Evolutionary conservation across 306 rosid genomes (phyloP), one percentile per base, ranked within the genome.

Genomic region (Castanopsis chinensis): DNA sequence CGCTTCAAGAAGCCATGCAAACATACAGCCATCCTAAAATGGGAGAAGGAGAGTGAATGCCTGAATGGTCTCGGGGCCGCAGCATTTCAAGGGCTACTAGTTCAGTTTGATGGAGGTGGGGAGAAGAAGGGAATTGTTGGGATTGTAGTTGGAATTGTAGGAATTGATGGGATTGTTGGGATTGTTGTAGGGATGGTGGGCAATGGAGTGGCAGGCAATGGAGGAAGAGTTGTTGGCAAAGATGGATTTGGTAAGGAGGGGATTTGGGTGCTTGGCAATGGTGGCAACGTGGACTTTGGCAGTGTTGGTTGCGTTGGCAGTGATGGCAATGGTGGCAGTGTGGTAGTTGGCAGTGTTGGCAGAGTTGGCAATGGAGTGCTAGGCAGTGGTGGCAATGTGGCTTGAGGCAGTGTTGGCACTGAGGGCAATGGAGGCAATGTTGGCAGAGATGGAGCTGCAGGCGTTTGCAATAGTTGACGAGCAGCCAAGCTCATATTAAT

Each of bases 41-140:
- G 27, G 5, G 63, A 57, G 63, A 21, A 57, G 63, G 63, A 20
- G 63, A 57, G 15, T 3, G 27, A 57, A 57, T 57, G 28, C 43
- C 10, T 6, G 43, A 37, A 37, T 37, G 43, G 43, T 37, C 43
- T 37, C 43, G 43, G 32, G 20, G 15, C 32, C 3, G 13, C 13
- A 14, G 65, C 30, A 8, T 59, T n/a, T 35, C 30, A 64, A 23
- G 49, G 56, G 58, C 25, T 55, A 49, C 28, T 11, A 14, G 57
- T 20, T 77, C 32, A 84, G 4, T 84, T 77, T 77, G 85, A 82
- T 30, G 82, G 76, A 12, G 80, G 82, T 30, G 85, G 78, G 41
- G 78, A 54, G 75, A 55, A 73, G 55, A 58, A 67, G 35, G 78
- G 75, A 17, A 60, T 63, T 49, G 65, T 35, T 55, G 81, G 85